These are phyloP conservation scores for Claviceps sp. DNA, from an alignment of 2,329 filamentous ascomycete genomes.

Conservation along the genomic window DNA sequence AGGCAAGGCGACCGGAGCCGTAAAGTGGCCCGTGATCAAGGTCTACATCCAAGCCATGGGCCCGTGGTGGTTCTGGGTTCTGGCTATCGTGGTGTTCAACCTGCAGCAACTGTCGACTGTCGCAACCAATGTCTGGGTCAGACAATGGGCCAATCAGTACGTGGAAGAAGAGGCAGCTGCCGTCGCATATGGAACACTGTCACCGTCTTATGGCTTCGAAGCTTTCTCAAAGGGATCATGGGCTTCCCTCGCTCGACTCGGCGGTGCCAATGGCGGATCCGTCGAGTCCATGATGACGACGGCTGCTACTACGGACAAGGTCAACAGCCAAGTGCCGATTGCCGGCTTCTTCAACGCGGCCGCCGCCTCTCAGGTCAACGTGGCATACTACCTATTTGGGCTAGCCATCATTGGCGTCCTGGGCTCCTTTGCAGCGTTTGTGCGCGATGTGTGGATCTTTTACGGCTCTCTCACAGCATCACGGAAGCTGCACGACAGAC, in stretches of 20 bases:
- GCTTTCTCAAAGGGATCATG: conserved; percentile 18
- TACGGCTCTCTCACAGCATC: conserved; percentile 84
- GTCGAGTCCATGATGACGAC: neutral
- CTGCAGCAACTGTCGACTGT: conserved; percentile 76
- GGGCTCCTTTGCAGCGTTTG: conserved; percentile 69
- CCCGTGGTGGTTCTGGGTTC: conserved; percentile 88
- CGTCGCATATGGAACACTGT: conserved; percentile 11
- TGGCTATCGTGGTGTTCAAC: conserved; percentile 61
- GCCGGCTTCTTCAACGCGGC: conserved; percentile 11
- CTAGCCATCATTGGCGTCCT: conserved; percentile 68
- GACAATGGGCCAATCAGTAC: conserved; percentile 90
- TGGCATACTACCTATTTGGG: conserved; percentile 68
- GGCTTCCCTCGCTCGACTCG: conserved; percentile 24
- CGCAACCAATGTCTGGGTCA: conserved; percentile 87
- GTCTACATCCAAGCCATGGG: conserved; percentile 88
- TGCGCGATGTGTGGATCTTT: conserved; percentile 81
- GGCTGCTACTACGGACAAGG: neutral
- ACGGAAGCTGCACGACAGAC: conserved; percentile 62
- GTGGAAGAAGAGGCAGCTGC: conserved; percentile 22
- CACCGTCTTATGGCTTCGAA: conserved; percentile 13
- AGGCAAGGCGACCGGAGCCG: conserved; percentile 68
- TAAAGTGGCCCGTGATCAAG: conserved; percentile 75
- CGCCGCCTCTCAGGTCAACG: conserved; percentile 49
- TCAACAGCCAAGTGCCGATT: conserved; percentile 7
- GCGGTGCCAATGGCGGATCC: conserved; percentile 12